Conservation (phyloP, 1,284 basidiomycete genomes). For the Ganoderma meredithae region DNA sequence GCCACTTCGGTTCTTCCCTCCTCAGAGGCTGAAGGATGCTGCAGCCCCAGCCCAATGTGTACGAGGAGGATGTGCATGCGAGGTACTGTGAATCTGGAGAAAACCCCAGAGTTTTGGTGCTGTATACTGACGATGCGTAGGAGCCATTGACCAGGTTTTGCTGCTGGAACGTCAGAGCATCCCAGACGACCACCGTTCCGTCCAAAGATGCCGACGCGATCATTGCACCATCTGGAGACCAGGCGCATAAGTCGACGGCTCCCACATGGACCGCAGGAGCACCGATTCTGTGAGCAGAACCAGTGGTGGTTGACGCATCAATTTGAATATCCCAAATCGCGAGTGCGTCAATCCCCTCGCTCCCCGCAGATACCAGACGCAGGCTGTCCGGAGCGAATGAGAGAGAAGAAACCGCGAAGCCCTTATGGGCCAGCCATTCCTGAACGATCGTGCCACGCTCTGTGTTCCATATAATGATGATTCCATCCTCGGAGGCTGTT, state of each 20-base stretch:
- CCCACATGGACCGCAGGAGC: neutral
- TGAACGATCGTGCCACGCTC: neutral
- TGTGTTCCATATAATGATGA: neutral
- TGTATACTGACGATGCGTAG: neutral
- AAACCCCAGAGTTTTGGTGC: neutral
- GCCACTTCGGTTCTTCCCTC: neutral
- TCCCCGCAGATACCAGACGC: neutral
- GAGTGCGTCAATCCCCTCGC: neutral
- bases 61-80: neutral
- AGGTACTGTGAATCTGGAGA: neutral
- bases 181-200: neutral
- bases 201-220: slow-evolving; percentile 1
- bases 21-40: neutral
- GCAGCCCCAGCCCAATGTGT: neutral
- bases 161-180: slow-evolving; percentile 1
- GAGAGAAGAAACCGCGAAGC: neutral
- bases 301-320: neutral
- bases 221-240: neutral
- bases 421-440: neutral
- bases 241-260: neutral
- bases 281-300: neutral
- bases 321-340: neutral
- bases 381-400: neutral
- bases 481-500: neutral
- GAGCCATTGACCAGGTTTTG: neutral